phyloP scores from a whole-genome alignment of 83 land plant genomes.

The Thuja plicata region DNA sequence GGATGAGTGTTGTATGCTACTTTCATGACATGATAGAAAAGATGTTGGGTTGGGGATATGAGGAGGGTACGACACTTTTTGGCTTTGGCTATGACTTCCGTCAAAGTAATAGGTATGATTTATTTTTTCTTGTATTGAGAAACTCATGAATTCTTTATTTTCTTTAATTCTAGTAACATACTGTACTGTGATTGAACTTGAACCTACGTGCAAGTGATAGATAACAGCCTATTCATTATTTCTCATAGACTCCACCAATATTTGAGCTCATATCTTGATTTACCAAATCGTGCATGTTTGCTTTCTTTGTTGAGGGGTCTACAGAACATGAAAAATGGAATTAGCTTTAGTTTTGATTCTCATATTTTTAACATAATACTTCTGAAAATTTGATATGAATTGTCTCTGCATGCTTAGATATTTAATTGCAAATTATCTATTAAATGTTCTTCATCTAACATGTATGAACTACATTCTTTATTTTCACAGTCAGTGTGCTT shows the following conservation, averaged over 20 bases:
- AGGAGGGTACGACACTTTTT: constrained; percentile 85
- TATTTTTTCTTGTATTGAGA: background rate
- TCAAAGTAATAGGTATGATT: constrained; percentile 80
- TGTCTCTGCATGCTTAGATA: background rate
- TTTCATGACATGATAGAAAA: constrained; percentile 83
- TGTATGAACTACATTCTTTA: background rate
- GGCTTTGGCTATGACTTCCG: constrained; percentile 93
- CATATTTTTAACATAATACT: background rate
- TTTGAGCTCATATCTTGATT: background rate
- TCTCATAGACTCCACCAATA: background rate
- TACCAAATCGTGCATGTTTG: background rate
- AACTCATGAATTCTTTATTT: background rate
- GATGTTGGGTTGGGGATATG: constrained; percentile 77
- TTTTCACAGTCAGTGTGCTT: background rate
- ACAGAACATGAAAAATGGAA: background rate
- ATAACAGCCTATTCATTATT: background rate
- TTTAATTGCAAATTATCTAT: background rate
- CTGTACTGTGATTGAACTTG: background rate
- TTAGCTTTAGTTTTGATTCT: background rate
- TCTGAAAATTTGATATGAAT: background rate
- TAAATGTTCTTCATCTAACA: background rate
- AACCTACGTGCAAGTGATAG: background rate
- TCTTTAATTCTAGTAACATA: background rate
- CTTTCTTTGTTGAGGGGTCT: background rate
- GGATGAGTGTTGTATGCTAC: constrained; percentile 58